Percentiles rank a stretch among this genome's conserved stretches.
phyloP scores from a whole-genome alignment of 1,284 basidiomycete species.

The Vanrija humicola region DNA sequence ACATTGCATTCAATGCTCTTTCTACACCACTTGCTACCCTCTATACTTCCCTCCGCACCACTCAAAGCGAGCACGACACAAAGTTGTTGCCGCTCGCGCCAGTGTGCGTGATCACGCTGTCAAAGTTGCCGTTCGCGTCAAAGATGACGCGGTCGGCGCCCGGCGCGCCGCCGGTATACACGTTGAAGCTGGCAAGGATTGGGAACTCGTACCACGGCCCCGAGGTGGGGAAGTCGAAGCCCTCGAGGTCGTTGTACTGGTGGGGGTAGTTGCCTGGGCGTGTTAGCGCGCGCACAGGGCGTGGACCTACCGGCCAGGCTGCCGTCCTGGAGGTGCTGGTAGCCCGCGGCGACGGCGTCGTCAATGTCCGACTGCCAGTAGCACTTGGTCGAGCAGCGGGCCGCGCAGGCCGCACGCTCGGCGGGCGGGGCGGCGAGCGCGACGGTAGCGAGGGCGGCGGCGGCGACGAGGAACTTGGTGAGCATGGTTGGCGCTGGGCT shows the following conservation, averaged over 20 bases:
- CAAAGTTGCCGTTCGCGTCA: background rate
- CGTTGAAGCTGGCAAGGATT: background rate
- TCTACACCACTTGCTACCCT: too few species aligned
- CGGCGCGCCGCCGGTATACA: constrained; percentile 5
- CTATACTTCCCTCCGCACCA: too few species aligned
- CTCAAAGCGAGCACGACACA: background rate
- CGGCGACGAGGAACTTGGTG: too few species aligned
- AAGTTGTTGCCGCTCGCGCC: constrained; percentile 2
- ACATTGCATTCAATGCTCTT: too few species aligned
- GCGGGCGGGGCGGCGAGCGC: background rate
- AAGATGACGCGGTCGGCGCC: constrained; percentile 12
- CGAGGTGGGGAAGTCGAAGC: background rate
- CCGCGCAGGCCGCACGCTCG: background rate
- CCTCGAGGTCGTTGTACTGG: background rate
- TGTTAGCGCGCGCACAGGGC: too few species aligned
- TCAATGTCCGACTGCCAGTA: background rate
- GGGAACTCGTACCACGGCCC: constrained; percentile 10
- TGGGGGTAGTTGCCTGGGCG: background rate
- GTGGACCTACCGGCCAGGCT: background rate
- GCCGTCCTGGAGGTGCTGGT: background rate
- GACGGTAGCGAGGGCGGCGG: background rate
- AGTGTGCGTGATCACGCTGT: constrained; percentile 4
- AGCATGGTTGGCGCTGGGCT: background rate
- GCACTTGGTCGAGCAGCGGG: background rate
- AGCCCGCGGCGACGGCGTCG: background rate